A percentile compares a stretch with the other conserved stretches of the same genome.
Evolutionary conservation across 148 eudicot species (phyloP).

Genomic region (Rhododendron henanense): DNA sequence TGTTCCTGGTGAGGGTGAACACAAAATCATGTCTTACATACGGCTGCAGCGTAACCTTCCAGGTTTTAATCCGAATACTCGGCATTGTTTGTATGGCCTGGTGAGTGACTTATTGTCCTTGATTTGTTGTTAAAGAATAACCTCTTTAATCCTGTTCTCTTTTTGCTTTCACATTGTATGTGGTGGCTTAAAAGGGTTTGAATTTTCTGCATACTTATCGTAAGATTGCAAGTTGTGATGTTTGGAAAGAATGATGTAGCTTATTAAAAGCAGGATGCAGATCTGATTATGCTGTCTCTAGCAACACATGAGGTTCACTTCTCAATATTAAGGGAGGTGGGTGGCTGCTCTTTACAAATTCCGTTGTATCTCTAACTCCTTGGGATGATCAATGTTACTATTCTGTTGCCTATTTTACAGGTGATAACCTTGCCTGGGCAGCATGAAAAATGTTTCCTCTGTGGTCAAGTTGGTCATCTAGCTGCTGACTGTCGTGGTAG

Average conservation of each 20-base stretch:
- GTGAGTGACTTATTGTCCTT: slow-evolving; percentile 41
- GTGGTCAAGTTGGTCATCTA: slow-evolving; percentile 92
- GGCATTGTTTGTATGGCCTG: slow-evolving; percentile 94
- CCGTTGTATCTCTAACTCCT: neutral
- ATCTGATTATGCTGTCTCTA: slow-evolving; percentile 88
- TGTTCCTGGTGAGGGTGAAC: slow-evolving; percentile 99
- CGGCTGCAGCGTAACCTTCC: slow-evolving; percentile 85
- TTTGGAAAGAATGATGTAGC: slow-evolving; percentile 19
- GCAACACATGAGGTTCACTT: slow-evolving; percentile 99
- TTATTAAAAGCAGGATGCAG: slow-evolving; percentile 72
- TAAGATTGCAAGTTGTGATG: neutral
- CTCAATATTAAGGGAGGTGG: slow-evolving; percentile 94
- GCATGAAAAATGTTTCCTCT: slow-evolving; percentile 85
- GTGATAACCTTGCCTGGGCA: slow-evolving; percentile 77
- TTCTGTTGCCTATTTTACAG: slow-evolving; percentile 28
- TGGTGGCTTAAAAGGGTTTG: neutral
- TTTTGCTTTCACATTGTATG: neutral
- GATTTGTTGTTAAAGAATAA: neutral
- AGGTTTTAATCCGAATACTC: slow-evolving; percentile 92
- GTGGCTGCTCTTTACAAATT: slow-evolving; percentile 20
- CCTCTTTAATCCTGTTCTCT: neutral
- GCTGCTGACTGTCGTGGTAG: slow-evolving; percentile 90
- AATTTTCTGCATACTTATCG: neutral
- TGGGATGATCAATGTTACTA: neutral
- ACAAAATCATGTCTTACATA: slow-evolving; percentile 93